Evolutionary conservation across 768 basidiomycete genomes (phyloP), one percentile per base, ranked within the genome.

Genomic region (Sarcodon aspratus): DNA sequence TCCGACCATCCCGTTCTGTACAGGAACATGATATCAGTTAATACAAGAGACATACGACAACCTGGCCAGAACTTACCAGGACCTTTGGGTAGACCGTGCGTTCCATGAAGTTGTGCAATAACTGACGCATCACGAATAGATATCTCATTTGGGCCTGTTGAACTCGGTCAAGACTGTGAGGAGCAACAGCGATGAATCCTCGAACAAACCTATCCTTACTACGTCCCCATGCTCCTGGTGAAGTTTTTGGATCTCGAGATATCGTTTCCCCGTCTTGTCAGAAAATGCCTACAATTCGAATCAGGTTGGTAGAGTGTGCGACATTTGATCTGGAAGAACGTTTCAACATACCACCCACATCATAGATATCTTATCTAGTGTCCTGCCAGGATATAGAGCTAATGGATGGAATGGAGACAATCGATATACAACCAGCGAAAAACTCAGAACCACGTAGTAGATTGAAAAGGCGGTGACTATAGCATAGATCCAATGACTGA

Each of bases 121-220:
- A 70, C 71, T 12, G 64, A 62, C 3, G 62, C 66, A 50, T 75
- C 68, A 37, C 70, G 58, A 45, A 82, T 69, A 0, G 74, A 78
- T 7, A 82, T 50, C 44, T 80, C 79, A 47, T 82, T 82, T 1
- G 76, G 80, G 47, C 76, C 79, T 80, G 44, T n/a, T 38, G 37
- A 17, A 35, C 10, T 18, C 32, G 18, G 17, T 7, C 47, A 42
- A 13, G 38, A 17, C 13, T 13, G 40, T 8, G 13, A 45, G 17
- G 6, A 12, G 13, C 4, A 45, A 5, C 37, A 13, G 6, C 40
- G 27, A 2, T 8, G 11, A 17, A 5, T 9, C 15, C 15, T 27
- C 13, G 9, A 9, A 42, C 56, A n/a, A 10, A 59, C 60, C 59
- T 3, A 59, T 54, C 10, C 61, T 37, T 17, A 62, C 58, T 18